Percentiles rank a stretch among this genome's conserved stretches.
phyloP scores from a whole-genome alignment of 768 basidiomycete species.

The Zangia roseola region DNA sequence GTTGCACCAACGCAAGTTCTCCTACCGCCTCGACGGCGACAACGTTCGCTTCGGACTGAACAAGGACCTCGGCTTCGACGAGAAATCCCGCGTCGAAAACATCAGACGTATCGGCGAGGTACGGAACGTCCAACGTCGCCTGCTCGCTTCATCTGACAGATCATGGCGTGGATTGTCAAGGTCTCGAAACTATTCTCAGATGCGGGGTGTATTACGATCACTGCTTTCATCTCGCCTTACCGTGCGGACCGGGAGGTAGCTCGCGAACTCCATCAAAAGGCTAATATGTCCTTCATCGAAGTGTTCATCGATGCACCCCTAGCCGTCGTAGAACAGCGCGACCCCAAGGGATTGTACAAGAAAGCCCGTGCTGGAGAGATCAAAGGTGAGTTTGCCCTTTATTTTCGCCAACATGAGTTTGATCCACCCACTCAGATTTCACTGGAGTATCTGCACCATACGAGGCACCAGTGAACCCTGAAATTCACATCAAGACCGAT shows the following conservation, averaged over 20 bases:
- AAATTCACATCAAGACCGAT: constrained; percentile 90
- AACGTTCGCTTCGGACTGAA: constrained; percentile 95
- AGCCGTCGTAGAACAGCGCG: constrained; percentile 81
- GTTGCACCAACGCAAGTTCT: constrained; percentile 78
- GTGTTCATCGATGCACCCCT: constrained; percentile 95
- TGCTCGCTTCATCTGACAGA: constrained; percentile 12
- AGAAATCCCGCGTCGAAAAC: constrained; percentile 89
- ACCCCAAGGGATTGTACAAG: constrained; percentile 97
- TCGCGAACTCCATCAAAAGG: constrained; percentile 74
- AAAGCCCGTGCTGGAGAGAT: constrained; percentile 95
- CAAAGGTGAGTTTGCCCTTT: constrained; percentile 59
- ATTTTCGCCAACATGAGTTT: neutral
- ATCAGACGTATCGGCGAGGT: constrained; percentile 97
- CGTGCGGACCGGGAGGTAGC: constrained; percentile 80
- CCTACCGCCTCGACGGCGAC: constrained; percentile 95
- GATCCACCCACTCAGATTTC: constrained; percentile 63
- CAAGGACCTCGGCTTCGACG: constrained; percentile 94
- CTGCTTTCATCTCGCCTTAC: constrained; percentile 99
- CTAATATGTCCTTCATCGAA: constrained; percentile 82
- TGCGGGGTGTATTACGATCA: constrained; percentile 80
- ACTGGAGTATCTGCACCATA: constrained; percentile 98
- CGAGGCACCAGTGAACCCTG: constrained; percentile 81
- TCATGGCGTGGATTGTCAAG: constrained; percentile 37
- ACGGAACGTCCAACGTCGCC: constrained; percentile 11
- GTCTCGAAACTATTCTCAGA: constrained; percentile 94